Base-by-base conservation (phyloP, 2,329 filamentous ascomycete genomes). In the Simplicillium aogashimaense region DNA sequence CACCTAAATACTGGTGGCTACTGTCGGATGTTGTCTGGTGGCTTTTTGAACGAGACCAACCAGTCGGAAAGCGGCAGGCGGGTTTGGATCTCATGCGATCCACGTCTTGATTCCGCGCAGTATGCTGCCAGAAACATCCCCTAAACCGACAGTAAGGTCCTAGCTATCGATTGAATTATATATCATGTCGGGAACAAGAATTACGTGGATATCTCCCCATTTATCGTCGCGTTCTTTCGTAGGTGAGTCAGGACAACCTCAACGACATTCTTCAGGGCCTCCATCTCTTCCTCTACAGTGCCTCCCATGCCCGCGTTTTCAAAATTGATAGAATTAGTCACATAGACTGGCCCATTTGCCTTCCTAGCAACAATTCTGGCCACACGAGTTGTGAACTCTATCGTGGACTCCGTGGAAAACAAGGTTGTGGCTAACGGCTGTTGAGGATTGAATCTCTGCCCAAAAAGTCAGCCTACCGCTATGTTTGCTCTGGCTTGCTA, bases 221-320 rank as follows among this genome's bases (percentile, higher is more conserved):
- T 32, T 9, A 37, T 15, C 8, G 29, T 28, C 4, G 46, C 49
- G 2, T 48, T 40, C 13, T 47, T 39, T 36, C 49, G 47, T 11
- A 64, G 52, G 41, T 48, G 53, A 12, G 46, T 52, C 7, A 60
- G 47, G 15, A 89, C 74, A 36, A 84, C 76, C 43, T 83, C 74
- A 28, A 89, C 78, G 32, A 94, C 78, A 47, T 73, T 74, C 53
- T 76, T 78, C 51, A 95, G 81, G 0, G 83, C 86, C 55, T 90
- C 87, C 79, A 95, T 89, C 65, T 97, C 90, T 67, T 97, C 92
- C 56, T 95, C 89, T 7, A 90, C 78, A 0, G 79, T 84, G 15
- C 87, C 83, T 9, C 87, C 87, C 52, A 88, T 75, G 2, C 81
- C 83, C 6, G 81, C 74, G 52, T 72, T 78, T 12, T 76, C 75